phyloP scores from a whole-genome alignment of 495 filamentous ascomycete genomes.

The Podospora comata region DNA sequence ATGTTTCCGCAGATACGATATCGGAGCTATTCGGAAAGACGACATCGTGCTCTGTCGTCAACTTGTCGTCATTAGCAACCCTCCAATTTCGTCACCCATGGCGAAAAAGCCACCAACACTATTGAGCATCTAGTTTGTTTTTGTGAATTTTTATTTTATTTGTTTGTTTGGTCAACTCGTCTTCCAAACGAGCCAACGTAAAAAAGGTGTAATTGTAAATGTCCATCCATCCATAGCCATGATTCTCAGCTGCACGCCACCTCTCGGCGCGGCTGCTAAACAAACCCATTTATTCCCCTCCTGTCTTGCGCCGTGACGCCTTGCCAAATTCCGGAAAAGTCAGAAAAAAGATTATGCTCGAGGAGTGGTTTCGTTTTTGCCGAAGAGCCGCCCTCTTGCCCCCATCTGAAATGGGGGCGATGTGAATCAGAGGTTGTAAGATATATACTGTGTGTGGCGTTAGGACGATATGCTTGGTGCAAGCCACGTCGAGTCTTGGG shows the following conservation, averaged over 20 bases:
- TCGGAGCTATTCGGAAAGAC: too few species aligned
- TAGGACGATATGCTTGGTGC: not conserved
- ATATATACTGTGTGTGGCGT: too few species aligned
- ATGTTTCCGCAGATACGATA: too few species aligned
- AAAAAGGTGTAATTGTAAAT: not conserved
- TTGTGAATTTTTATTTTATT: not conserved
- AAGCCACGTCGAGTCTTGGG: too few species aligned
- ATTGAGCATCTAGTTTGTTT: not conserved
- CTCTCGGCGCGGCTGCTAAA: not conserved
- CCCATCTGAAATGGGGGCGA: not conserved
- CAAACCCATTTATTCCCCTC: not conserved
- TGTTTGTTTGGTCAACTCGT: not conserved
- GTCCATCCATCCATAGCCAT: not conserved
- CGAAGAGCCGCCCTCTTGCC: not conserved
- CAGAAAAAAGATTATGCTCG: not conserved
- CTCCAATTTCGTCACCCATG: too few species aligned
- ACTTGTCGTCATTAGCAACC: too few species aligned
- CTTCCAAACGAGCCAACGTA: not conserved
- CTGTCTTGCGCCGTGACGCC: conserved; percentile 1
- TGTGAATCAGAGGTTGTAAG: not conserved
- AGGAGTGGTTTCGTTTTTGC: not conserved
- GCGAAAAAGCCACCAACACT: too few species aligned
- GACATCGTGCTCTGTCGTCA: too few species aligned
- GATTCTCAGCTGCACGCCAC: not conserved
- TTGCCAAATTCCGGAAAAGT: conserved; percentile 2